Base-by-base conservation (phyloP, 1,139 yeast genomes). In the Blastobotrys raffinosifermentans region DNA sequence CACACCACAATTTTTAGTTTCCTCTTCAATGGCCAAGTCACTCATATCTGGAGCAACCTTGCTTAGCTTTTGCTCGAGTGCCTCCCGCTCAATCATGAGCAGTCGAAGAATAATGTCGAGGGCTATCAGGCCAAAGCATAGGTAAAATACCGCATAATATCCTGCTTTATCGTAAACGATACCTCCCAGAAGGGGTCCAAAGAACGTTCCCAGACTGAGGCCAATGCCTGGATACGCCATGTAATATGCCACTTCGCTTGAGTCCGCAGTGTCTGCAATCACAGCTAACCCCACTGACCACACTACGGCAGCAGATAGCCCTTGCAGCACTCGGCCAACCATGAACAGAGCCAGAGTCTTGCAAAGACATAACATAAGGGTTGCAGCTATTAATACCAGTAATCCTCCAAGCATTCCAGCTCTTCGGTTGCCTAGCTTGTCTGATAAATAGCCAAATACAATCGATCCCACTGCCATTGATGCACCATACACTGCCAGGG, bases 101-200 rank as follows among this genome's bases (percentile, higher is more conserved):
- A 60, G 19, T 11, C 64, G 54, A n/a, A 60, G 43, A 11, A 44
- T 31, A n/a, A 60, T 38, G 32, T 60, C 65, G 4, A 57, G 14
- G n/a, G 43, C 49, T 4, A 58, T 41, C 15, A 58, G 34, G 3
- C 51, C 61, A 40, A 59, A 57, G 25, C 56, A 50, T 10, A 58
- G 44, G 29, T 48, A 53, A 34, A 51, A 60, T 4, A 60, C 62
- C 2, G 60, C 45, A 32, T 54, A 51, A 38, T 60, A 60, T 3
- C 65, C 65, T 1, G 49, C 52, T 11, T 35, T 41, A 9, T 53
- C 55, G 32, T 58, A 60, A 4, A 58, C 48, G 9, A 57, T 42
- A 7, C 65, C 65, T 6, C 65, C 65, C 7, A 60, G 34, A 6
- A 60, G 38, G 4, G 65, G 65, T 5, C 64, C 63, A n/a, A 57